These are phyloP conservation scores for Striga hermonthica DNA, from an alignment of 305 asterid genomes.

Conservation along the genomic window DNA sequence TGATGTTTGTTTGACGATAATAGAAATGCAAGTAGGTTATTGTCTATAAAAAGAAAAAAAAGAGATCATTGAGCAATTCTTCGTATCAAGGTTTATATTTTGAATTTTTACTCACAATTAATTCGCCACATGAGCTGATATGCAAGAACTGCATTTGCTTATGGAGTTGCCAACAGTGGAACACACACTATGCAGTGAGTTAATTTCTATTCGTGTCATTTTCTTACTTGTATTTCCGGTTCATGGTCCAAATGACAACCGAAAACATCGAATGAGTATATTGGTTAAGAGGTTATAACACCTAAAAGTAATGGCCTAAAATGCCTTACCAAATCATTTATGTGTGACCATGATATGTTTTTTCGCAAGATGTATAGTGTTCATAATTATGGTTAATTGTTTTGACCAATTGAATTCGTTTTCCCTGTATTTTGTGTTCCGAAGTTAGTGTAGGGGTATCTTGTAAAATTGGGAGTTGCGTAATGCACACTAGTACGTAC, in stretches of 20 bases:
- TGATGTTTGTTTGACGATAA: neutral
- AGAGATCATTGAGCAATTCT: constrained; percentile 21
- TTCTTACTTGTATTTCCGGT: constrained; percentile 15
- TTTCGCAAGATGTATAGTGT: constrained; percentile 2
- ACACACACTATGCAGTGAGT: constrained; percentile 99
- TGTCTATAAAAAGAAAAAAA: constrained; percentile 2
- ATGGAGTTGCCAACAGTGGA: constrained; percentile 99
- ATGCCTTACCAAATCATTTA: constrained; percentile 16
- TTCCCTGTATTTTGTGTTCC: constrained; percentile 15
- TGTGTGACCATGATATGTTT: constrained; percentile 27
- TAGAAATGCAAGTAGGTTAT: constrained; percentile 18
- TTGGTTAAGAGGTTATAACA: constrained; percentile 22
- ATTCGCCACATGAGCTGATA: constrained; percentile 30
- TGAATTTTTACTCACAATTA: constrained; percentile 7
- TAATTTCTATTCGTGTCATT: constrained; percentile 25
- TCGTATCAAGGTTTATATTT: neutral
- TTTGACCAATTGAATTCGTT: constrained; percentile 26
- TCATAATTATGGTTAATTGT: constrained; percentile 5
- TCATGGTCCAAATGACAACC: constrained; percentile 20
- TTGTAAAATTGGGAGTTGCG: constrained; percentile 9
- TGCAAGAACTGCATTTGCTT: constrained; percentile 98
- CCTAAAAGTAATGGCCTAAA: constrained; percentile 20
- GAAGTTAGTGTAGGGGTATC: constrained; percentile 23
- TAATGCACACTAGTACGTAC: constrained; percentile 19
- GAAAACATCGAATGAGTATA: constrained; percentile 20